Evolutionary conservation across 1,284 basidiomycete species (phyloP).

Genomic region (Takashimella tepidaria): DNA sequence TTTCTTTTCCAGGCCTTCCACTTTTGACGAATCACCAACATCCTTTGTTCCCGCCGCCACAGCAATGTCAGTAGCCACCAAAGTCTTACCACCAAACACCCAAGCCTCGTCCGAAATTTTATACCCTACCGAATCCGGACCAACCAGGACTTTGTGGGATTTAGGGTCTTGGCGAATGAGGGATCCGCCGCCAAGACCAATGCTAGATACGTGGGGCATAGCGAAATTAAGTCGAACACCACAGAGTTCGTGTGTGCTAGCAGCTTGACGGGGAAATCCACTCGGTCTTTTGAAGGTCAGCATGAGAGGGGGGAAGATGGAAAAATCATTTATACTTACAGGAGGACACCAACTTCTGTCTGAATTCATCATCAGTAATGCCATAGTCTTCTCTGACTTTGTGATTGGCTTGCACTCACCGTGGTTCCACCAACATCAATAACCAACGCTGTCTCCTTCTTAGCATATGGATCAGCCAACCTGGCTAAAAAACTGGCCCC

Average conservation of each 20-base stretch:
- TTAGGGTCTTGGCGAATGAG: conserved; percentile 17
- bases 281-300: no score
- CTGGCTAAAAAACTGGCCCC: conserved; percentile 57
- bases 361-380: not conserved
- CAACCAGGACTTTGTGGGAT: conserved; percentile 49
- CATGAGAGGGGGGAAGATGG: no score
- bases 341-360: conserved; percentile 10
- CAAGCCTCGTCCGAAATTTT: conserved; percentile 51
- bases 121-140: conserved; percentile 58
- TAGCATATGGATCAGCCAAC: conserved; percentile 34
- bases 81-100: conserved; percentile 53
- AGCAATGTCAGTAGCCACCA: conserved; percentile 56
- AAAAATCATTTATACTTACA: no score
- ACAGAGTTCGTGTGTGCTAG: conserved; percentile 23
- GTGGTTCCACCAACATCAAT: conserved; percentile 60
- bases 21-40: conserved; percentile 48
- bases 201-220: conserved; percentile 33
- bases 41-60: conserved; percentile 46
- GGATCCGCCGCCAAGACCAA: conserved; percentile 39
- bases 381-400: no score
- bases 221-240: conserved; percentile 36
- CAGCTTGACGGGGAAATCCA: conserved; percentile 39
- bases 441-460: conserved; percentile 53
- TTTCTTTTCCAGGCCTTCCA: conserved; percentile 36
- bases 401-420: no score